Conservation (phyloP, 495 filamentous ascomycete genomes). For the Podospora appendiculata region DNA sequence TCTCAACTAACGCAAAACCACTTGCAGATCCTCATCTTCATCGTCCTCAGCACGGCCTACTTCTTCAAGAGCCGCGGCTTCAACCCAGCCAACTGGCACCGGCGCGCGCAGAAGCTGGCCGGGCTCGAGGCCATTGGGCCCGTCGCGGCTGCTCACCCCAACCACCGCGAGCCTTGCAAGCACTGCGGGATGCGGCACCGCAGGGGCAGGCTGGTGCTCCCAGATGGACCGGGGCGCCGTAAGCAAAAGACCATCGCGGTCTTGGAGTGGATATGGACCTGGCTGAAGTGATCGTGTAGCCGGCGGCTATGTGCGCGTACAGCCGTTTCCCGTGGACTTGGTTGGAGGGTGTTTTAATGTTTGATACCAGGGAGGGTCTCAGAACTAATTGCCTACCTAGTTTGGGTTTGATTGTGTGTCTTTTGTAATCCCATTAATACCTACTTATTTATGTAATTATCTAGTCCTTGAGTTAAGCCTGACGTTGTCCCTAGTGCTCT, state of each 20-base stretch:
- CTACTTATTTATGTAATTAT: too few species aligned
- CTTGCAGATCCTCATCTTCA: slow-evolving; percentile 6
- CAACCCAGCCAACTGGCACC: slow-evolving; percentile 5
- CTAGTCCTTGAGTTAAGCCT: too few species aligned
- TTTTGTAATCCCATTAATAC: too few species aligned
- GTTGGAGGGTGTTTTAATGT: too few species aligned
- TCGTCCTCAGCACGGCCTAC: slow-evolving; percentile 4
- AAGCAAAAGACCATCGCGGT: slow-evolving; percentile 3
- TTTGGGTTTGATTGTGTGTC: too few species aligned
- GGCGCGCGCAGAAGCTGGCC: neutral
- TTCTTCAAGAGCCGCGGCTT: slow-evolving; percentile 8
- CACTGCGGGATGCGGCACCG: slow-evolving; percentile 6
- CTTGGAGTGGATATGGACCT: slow-evolving; percentile 6
- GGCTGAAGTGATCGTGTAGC: neutral
- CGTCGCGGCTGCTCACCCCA: slow-evolving; percentile 1
- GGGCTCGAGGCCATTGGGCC: slow-evolving; percentile 8
- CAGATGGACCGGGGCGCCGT: neutral
- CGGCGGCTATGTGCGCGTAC: too few species aligned
- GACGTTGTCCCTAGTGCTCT: too few species aligned
- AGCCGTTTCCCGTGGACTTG: too few species aligned
- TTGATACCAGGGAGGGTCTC: too few species aligned
- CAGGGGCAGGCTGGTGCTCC: neutral
- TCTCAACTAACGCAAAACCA: neutral
- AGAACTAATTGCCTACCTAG: too few species aligned
- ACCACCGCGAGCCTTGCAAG: neutral